Base-by-base conservation (phyloP, 768 basidiomycete species). In the Lentinula guzmanii region DNA sequence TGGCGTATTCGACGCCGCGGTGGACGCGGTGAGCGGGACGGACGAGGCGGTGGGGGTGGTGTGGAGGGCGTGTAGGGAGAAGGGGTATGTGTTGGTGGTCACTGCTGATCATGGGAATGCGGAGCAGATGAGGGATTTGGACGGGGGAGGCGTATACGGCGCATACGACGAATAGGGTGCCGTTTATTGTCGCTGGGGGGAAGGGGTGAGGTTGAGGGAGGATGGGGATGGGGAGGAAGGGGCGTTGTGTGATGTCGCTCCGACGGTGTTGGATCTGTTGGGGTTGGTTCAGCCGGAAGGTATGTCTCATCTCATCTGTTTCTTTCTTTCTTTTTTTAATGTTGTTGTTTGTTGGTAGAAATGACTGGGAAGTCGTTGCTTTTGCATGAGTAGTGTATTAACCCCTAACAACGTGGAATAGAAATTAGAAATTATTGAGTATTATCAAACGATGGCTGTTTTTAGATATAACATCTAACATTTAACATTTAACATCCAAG, bases 91-190 rank as follows among this genome's bases (percentile, higher is more conserved):
- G 43, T 79, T 98, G 34, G 77, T 92, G 64, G 79, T 98, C 71
- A 96, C 95, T 2, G 88, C 95, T 11, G 95, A 97, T 72, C 95
- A 97, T 72, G 95, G 95, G 3, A 98, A 98, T 70, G 95, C 94
- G 45, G 94, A 96, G 74, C 91, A 95, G 76, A 95, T 95, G 94
- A 76, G 86, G 63, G 90, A 95, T 73, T 79, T 80, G 2, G 82
- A 95, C 92, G 0, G 91, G 90, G 41, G 87, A 83, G 46, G 93
- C 95, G 15, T 92, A 95, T 73, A 97, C 94, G 9, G 90, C 91
- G n/a, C 91, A 93, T 69, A 92, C 90, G 42, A 92, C 89, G 61
- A 95, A 93, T 75, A 81, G 84, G 1, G 94, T 96, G 8, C 94
- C 94, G 13, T 93, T 96, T 78, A 93, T 96, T 67, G 86, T 93